These are phyloP conservation scores for Trichoderma sp. DNA, from an alignment of 2,329 filamentous ascomycete genomes.

Conservation along the genomic window DNA sequence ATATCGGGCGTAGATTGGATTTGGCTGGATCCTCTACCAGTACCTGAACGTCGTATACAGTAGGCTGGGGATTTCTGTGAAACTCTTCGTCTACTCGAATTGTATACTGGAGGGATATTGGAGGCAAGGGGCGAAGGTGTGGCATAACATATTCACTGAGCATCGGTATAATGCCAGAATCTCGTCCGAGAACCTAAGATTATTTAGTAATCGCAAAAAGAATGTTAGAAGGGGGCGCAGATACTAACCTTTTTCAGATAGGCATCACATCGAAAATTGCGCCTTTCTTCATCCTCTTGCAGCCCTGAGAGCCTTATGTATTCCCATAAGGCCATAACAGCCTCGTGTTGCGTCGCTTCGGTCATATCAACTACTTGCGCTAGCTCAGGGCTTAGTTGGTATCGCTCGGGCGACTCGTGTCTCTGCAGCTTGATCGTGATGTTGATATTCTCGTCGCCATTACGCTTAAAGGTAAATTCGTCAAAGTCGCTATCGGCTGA, in stretches of 20 bases:
- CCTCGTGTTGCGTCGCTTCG: slow-evolving; percentile 84
- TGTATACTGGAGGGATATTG: slow-evolving; percentile 85
- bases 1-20: slow-evolving; percentile 65
- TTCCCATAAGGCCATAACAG: slow-evolving; percentile 92
- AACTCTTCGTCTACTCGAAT: slow-evolving; percentile 89
- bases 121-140: slow-evolving; percentile 78
- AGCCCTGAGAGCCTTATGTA: slow-evolving; percentile 85
- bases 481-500: slow-evolving; percentile 79
- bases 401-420: slow-evolving; percentile 85
- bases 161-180: slow-evolving; percentile 82
- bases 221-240: not conserved
- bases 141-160: slow-evolving; percentile 78
- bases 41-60: slow-evolving; percentile 88
- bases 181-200: slow-evolving; percentile 70
- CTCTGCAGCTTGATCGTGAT: slow-evolving; percentile 84
- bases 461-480: slow-evolving; percentile 86
- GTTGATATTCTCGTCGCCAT: slow-evolving; percentile 89
- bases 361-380: slow-evolving; percentile 83
- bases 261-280: slow-evolving; percentile 88
- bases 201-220: not conserved
- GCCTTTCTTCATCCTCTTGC: slow-evolving; percentile 93
- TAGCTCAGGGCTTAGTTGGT: slow-evolving; percentile 75
- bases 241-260: slow-evolving; percentile 70
- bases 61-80: slow-evolving; percentile 73
- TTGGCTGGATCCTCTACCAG: slow-evolving; percentile 81